Conservation (phyloP, 148 eudicot genomes). For the Nepenthes mirabilis region DNA sequence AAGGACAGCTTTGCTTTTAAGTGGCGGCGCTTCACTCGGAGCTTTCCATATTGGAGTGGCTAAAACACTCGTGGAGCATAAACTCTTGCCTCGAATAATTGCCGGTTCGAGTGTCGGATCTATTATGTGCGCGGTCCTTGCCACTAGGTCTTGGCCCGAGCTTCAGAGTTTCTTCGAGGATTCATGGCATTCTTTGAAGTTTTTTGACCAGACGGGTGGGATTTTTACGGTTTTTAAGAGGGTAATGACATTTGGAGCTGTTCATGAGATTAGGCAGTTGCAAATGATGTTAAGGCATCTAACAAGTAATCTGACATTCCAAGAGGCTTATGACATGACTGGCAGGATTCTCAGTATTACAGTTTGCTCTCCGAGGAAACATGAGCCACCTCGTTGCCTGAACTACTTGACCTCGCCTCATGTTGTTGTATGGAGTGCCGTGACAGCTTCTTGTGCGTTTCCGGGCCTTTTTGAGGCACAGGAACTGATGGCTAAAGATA, state of each 20-base stretch:
- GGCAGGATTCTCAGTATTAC: conserved; percentile 87
- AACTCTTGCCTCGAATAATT: conserved; percentile 74
- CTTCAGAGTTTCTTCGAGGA: conserved; percentile 91
- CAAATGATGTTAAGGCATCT: conserved; percentile 71
- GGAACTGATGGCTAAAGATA: conserved; percentile 91
- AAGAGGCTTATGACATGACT: conserved; percentile 90
- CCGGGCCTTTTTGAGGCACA: conserved; percentile 99
- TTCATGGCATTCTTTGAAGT: conserved; percentile 78
- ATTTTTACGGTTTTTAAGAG: conserved; percentile 60
- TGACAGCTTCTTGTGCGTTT: conserved; percentile 97
- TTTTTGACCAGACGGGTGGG: conserved; percentile 89
- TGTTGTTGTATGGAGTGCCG: conserved; percentile 98
- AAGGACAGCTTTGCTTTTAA: conserved; percentile 87
- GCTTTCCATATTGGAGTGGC: conserved; percentile 87
- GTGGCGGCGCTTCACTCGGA: conserved; percentile 98
- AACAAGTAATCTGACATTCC: conserved; percentile 80
- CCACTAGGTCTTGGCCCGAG: conserved; percentile 93
- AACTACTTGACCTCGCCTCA: conserved; percentile 95
- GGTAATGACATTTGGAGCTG: conserved; percentile 72
- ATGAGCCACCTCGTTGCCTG: conserved; percentile 93
- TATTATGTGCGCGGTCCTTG: conserved; percentile 72
- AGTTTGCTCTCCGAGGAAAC: conserved; percentile 91
- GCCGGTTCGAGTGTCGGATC: conserved; percentile 98
- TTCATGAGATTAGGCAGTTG: conserved; percentile 84
- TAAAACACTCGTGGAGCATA: conserved; percentile 83